Evolutionary conservation across 805 yeast genomes (phyloP).

Genomic region (Saturnispora halmiae): DNA sequence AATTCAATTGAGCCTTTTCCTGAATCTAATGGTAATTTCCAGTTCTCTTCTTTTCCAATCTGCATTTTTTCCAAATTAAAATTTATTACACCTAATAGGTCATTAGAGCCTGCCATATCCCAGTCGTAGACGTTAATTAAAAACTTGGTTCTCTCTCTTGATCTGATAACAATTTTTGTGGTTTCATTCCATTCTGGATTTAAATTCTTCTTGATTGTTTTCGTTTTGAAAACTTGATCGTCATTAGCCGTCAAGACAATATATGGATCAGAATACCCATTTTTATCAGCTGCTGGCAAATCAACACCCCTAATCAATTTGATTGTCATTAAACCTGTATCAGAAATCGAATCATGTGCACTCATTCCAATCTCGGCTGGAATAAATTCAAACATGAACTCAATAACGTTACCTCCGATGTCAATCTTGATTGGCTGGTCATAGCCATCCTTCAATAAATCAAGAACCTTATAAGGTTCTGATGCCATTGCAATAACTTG

Average conservation of each 20-base stretch:
- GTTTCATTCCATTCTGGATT: slow-evolving; percentile 73
- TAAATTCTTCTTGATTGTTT: slow-evolving; percentile 54
- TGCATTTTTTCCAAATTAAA: slow-evolving; percentile 43
- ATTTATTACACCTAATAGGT: slow-evolving; percentile 43
- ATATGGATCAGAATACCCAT: slow-evolving; percentile 74
- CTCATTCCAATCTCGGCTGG: slow-evolving; percentile 44
- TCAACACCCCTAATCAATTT: slow-evolving; percentile 48
- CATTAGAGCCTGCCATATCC: slow-evolving; percentile 70
- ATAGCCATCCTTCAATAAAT: slow-evolving; percentile 44
- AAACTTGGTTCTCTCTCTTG: slow-evolving; percentile 48
- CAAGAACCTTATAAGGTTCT: slow-evolving; percentile 39
- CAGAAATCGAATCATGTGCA: slow-evolving; percentile 47
- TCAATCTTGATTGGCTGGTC: slow-evolving; percentile 37
- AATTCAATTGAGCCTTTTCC: slow-evolving; percentile 49
- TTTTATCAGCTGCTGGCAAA: slow-evolving; percentile 52
- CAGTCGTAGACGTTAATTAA: slow-evolving; percentile 54
- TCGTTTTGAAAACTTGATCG: slow-evolving; percentile 45
- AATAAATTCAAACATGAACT: slow-evolving; percentile 46
- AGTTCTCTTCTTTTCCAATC: slow-evolving; percentile 34
- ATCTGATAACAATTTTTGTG: slow-evolving; percentile 48
- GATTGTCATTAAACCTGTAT: slow-evolving; percentile 55
- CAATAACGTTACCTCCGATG: slow-evolving; percentile 32
- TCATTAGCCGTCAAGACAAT: slow-evolving; percentile 46
- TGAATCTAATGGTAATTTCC: slow-evolving; percentile 47
- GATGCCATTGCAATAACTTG: slow-evolving; percentile 50